These are phyloP conservation scores for Porphyridium purpureum DNA, from an alignment of 23 red algal species.

Conservation along the genomic window DNA sequence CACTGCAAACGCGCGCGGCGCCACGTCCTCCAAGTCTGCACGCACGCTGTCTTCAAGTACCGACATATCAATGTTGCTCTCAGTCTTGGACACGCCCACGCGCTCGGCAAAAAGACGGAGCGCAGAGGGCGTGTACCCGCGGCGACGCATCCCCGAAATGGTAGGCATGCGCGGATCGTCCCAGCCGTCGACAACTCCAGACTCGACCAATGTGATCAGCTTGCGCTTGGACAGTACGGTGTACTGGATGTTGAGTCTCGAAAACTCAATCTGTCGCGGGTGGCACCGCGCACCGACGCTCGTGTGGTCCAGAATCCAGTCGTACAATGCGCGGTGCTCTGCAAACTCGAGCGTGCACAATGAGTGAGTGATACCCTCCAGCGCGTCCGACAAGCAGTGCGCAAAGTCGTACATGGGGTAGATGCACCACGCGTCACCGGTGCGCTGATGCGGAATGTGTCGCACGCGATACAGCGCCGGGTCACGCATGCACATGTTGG, in stretches of 20 bases:
- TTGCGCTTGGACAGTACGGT: constrained; percentile 26
- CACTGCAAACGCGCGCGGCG: too few species aligned
- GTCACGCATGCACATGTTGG: constrained; percentile 11
- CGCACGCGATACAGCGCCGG: constrained; percentile 14
- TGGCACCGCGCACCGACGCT: constrained; percentile 6
- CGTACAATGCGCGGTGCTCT: constrained; percentile 12
- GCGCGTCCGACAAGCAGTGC: constrained; percentile 13
- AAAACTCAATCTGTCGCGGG: constrained; percentile 8
- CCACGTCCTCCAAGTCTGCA: too few species aligned
- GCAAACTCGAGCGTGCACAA: constrained; percentile 19
- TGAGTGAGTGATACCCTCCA: constrained; percentile 20
- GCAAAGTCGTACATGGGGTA: constrained; percentile 33
- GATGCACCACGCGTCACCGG: constrained; percentile 5
- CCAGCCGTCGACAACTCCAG: constrained; percentile 18
- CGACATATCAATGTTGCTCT: too few species aligned
- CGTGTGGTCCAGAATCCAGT: constrained; percentile 4
- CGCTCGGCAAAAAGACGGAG: too few species aligned
- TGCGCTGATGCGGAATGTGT: background rate
- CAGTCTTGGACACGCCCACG: too few species aligned
- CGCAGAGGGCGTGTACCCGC: too few species aligned
- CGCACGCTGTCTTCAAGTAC: too few species aligned
- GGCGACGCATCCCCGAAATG: constrained; percentile 6
- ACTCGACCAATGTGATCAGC: constrained; percentile 10
- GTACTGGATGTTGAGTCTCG: constrained; percentile 14
- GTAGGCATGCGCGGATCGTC: constrained; percentile 31